Percentiles rank a stretch among this genome's conserved stretches.
Evolutionary conservation across 768 basidiomycete genomes (phyloP).

Genomic region (Calocera viscosa): DNA sequence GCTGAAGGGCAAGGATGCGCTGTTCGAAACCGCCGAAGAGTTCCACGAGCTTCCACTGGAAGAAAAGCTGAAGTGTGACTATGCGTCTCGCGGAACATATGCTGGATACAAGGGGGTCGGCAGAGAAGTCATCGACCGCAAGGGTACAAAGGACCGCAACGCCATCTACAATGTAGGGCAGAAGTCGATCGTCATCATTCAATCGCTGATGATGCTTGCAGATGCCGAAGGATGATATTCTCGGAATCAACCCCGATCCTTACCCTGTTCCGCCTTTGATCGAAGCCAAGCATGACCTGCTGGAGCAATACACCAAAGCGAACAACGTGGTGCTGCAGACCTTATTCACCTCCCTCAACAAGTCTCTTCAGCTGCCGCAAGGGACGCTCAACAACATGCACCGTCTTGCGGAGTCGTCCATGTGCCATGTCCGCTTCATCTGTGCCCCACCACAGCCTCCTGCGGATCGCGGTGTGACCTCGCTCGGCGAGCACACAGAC

Average conservation of each 20-base stretch:
- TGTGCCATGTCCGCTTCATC: slow-evolving; percentile 4
- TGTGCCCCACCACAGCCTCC: neutral
- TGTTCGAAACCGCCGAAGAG: slow-evolving; percentile 2
- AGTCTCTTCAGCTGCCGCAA: neutral
- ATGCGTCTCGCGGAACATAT: neutral
- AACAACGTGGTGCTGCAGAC: neutral
- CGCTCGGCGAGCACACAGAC: slow-evolving; percentile 6
- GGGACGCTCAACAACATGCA: slow-evolving; percentile 5
- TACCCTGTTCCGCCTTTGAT: neutral
- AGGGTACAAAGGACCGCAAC: neutral
- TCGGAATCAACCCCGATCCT: neutral
- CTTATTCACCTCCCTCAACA: neutral
- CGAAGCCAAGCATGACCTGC: neutral
- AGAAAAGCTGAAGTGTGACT: neutral
- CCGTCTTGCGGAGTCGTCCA: neutral
- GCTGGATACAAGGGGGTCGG: slow-evolving; percentile 4
- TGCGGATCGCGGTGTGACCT: neutral
- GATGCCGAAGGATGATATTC: slow-evolving; percentile 6
- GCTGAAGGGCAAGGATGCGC: slow-evolving; percentile 1
- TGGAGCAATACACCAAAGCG: neutral
- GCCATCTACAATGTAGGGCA: neutral
- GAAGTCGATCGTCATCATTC: neutral
- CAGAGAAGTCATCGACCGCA: slow-evolving; percentile 3
- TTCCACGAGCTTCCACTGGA: neutral
- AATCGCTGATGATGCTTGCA: slow-evolving; percentile 13